Base-by-base conservation (phyloP, 192 early-diverging fungal species). In the Gaertneriomyces semiglobifer region DNA sequence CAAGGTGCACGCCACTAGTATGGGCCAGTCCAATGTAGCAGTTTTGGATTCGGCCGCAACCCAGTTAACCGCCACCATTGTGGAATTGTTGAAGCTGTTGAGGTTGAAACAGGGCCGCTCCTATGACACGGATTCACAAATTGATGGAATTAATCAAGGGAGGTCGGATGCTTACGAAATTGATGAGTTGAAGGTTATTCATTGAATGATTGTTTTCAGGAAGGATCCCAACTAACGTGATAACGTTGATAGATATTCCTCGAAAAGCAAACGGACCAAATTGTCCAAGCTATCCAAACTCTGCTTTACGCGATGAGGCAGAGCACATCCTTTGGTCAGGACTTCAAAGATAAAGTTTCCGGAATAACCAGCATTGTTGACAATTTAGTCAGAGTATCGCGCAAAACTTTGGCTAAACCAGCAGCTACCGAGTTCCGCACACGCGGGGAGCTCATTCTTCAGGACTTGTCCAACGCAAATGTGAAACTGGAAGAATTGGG, bases 1-100 rank as follows among this genome's bases (percentile, higher is more conserved):
- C 16, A 90, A 93, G 69, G 80, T 77, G 51, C 92, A 94, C 65
- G 82, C 93, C 10, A 87, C 80, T 47, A 86, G 85, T 53, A 50
- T 72, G 45, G 75, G 75, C 14, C 79, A 84, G 19, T 72, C 81
- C 25, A 84, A 90, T 1, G 70, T 91, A 50, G 87, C 83, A 41
- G 76, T 89, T n/a, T 68, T 96, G 48, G 93, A 96, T 74, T 79
- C 81, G 7, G 87, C 94, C 4, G 92, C 90, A 11, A 85, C 87
- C 53, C 84, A 89, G 51, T 69, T 96, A 58, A 91, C 92, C 6
- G 86, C 82, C 0, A 82, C 89, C 0, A 85, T 97, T 40, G 90
- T 92, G 6, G 90, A 89, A 43, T 74, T 97, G 51, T 90, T 92
- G 18, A 79, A 81, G 54, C 56, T 80, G 5, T 52, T 85, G 33